Base-by-base conservation (phyloP, 2,329 filamentous ascomycete species). In the Cladorrhinum sp. region DNA sequence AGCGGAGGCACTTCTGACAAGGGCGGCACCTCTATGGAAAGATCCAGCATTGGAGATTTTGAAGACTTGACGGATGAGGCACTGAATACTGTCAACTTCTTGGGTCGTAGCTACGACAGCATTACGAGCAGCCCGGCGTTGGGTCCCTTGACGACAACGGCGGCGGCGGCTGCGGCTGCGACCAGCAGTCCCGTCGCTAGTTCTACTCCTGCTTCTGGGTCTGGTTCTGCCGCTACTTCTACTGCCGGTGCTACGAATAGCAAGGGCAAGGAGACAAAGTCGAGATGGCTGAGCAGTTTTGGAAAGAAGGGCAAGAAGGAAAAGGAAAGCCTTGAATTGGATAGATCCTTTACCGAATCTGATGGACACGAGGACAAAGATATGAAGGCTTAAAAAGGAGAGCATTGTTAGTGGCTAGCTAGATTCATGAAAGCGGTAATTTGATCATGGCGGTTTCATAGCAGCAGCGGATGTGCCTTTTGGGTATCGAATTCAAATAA, bases 281-380 rank as follows among this genome's bases (percentile, higher is more conserved):
- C 71, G n/a, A 71, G 79, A 56, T 78, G 83, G 67, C 79, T 81
- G 60, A 77, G 76, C 56, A 67, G 59, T 70, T 79, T 81, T 49
- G 84, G 84, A 69, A 85, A 84, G 74, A 85, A 85, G 76, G 85
- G 83, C 72, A 81, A 78, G 64, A 83, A 79, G 66, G 81, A 84
- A 50, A 83, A 81, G 74, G 82, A 84, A 66, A 83, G 81, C 65
- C 67, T 81, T 64, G 83, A 86, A 50, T 69, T 81, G 24, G 83
- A 85, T 41, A 70, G 75, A 45, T 45, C 41, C 3, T 22, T 45
- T 45, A 45, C 41, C 7, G 41, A 45, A n/a, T 45, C 41, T 45
- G 41, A 45, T 45, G 41, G 41, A 18, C 41, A 45, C 10, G 41
- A 45, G 29, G 29, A 32, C 7, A 32, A 32, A n/a, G n/a, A n/a